phyloP scores from a whole-genome alignment of 1,284 basidiomycete genomes.

The Coniophora puteana region DNA sequence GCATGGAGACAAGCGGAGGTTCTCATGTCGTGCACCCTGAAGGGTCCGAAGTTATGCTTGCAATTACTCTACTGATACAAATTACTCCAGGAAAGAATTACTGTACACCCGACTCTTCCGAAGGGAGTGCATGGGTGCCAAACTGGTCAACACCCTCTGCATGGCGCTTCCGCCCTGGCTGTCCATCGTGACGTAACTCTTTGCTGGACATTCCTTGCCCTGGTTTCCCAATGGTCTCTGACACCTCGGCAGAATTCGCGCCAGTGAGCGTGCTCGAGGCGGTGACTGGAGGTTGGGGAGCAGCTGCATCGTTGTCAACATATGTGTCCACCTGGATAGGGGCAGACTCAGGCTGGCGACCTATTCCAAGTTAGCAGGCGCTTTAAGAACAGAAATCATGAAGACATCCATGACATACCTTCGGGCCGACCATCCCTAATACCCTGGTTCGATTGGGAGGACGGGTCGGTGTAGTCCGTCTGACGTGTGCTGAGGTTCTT shows the following conservation, averaged over 20 bases:
- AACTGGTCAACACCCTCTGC: slow-evolving; percentile 17
- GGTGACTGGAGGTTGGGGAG: slow-evolving; percentile 4
- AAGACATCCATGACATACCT: slow-evolving; percentile 9
- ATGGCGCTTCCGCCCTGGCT: slow-evolving; percentile 19
- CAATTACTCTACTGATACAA: no score
- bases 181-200: slow-evolving; percentile 24
- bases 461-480: slow-evolving; percentile 16
- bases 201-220: slow-evolving; percentile 24
- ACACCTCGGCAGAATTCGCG: slow-evolving; percentile 25
- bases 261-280: slow-evolving; percentile 13
- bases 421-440: slow-evolving; percentile 21
- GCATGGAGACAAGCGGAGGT: no score
- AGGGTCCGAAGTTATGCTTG: no score
- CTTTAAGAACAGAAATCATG: neutral
- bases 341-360: slow-evolving; percentile 13
- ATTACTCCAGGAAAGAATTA: no score
- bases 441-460: slow-evolving; percentile 20
- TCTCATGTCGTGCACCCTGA: no score
- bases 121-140: no score
- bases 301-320: slow-evolving; percentile 19
- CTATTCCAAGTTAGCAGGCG: slow-evolving; percentile 4
- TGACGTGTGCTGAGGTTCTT: slow-evolving; percentile 15
- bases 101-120: no score
- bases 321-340: slow-evolving; percentile 19
- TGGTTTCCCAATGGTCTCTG: slow-evolving; percentile 18